Conservation (phyloP, 495 filamentous ascomycete species). For the Tuber umbilicatum region DNA sequence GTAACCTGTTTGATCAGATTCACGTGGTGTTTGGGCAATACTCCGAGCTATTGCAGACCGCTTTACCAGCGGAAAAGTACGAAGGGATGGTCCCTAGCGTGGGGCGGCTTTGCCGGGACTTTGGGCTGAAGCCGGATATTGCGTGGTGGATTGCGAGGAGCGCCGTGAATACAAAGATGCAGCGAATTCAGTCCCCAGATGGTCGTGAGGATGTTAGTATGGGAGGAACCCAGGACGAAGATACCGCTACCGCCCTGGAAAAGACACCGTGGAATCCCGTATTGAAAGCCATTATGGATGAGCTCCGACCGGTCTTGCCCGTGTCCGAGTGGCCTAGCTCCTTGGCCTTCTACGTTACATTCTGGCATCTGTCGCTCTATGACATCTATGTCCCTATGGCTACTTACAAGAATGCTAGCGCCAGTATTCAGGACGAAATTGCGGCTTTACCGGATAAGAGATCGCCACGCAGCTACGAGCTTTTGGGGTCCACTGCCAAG, state of each 20-base stretch:
- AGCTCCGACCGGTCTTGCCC: conserved; percentile 58
- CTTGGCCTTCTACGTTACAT: conserved; percentile 75
- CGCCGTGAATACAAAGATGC: conserved; percentile 56
- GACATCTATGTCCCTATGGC: conserved; percentile 68
- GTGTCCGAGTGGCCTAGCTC: conserved; percentile 59
- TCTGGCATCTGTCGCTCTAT: conserved; percentile 81
- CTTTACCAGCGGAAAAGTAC: conserved; percentile 69
- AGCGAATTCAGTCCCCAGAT: conserved; percentile 37
- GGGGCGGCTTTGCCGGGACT: conserved; percentile 64
- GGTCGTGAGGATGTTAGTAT: conserved; percentile 44
- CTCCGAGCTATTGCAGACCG: conserved; percentile 76
- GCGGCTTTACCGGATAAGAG: conserved; percentile 61
- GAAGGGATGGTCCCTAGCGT: conserved; percentile 73
- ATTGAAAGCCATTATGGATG: conserved; percentile 65
- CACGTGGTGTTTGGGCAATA: conserved; percentile 79
- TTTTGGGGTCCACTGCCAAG: conserved; percentile 55
- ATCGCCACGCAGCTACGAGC: conserved; percentile 54
- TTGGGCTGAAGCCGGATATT: conserved; percentile 69
- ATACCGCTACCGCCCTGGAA: conserved; percentile 37
- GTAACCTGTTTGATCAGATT: conserved; percentile 81
- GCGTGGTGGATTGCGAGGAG: conserved; percentile 82
- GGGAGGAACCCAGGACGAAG: conserved; percentile 43
- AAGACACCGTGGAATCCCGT: conserved; percentile 61
- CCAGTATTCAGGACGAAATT: conserved; percentile 55
- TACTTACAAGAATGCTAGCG: conserved; percentile 67